These are phyloP conservation scores for Ogataea haglerorum DNA, from an alignment of 805 yeast species.

Conservation along the genomic window DNA sequence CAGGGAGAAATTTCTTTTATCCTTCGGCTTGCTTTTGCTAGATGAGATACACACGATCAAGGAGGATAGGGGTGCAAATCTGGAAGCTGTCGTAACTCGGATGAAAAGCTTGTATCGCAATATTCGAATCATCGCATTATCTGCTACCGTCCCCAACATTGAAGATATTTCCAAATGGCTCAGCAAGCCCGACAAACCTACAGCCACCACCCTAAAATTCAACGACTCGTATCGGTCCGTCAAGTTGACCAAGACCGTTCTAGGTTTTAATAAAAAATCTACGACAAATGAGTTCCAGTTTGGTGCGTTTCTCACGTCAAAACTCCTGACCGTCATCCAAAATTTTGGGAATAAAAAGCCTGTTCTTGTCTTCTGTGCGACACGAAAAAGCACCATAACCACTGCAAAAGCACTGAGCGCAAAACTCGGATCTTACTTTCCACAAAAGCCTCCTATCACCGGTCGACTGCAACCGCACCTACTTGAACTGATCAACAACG, in stretches of 20 bases:
- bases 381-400: conserved; percentile 44
- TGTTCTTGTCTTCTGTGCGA: conserved; percentile 50
- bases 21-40: conserved; percentile 42
- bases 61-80: conserved; percentile 45
- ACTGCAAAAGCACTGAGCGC: conserved; percentile 41
- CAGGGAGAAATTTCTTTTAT: conserved; percentile 35
- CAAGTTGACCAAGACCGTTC: conserved; percentile 38
- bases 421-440: neutral
- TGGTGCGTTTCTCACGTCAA: conserved; percentile 42
- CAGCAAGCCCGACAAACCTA: conserved; percentile 11
- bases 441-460: conserved; percentile 1
- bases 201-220: conserved; percentile 39
- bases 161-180: conserved; percentile 47
- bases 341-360: conserved; percentile 41
- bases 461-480: conserved; percentile 22
- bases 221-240: conserved; percentile 50
- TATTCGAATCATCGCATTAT: conserved; percentile 43
- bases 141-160: conserved; percentile 55
- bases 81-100: conserved; percentile 47
- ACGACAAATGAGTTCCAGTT: conserved; percentile 43
- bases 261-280: conserved; percentile 36
- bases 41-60: conserved; percentile 48
- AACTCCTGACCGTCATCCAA: conserved; percentile 38
- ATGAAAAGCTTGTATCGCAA: conserved; percentile 38
- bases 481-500: conserved; percentile 24